Conservation (phyloP, 2,329 filamentous ascomycete genomes). For the Aspergillus flavus region DNA sequence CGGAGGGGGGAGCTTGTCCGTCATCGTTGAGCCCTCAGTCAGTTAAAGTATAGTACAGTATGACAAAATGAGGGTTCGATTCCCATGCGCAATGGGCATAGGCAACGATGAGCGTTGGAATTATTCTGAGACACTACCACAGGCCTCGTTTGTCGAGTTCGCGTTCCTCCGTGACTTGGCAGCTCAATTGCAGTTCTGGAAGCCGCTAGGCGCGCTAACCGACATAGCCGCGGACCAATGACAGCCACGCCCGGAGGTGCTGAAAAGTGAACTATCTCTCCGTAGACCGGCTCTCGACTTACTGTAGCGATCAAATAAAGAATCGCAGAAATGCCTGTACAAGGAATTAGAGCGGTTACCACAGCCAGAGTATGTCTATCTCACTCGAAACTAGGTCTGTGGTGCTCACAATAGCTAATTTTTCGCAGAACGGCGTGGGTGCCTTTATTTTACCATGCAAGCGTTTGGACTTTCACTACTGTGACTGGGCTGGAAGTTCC, state of each 20-base stretch:
- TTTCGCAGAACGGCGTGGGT: slow-evolving; percentile 83
- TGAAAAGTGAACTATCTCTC: slow-evolving; percentile 28
- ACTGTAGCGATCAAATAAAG: slow-evolving; percentile 11
- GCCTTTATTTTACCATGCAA: slow-evolving; percentile 98
- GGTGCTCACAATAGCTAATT: slow-evolving; percentile 6
- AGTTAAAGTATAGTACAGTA: background rate
- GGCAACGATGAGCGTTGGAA: background rate
- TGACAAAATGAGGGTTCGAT: background rate
- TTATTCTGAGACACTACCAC: background rate
- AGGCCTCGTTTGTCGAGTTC: slow-evolving; percentile 20
- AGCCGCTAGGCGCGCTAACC: slow-evolving; percentile 27
- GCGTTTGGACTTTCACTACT: slow-evolving; percentile 94
- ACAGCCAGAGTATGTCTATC: slow-evolving; percentile 55
- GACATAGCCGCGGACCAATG: slow-evolving; percentile 31
- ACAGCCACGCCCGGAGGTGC: slow-evolving; percentile 18
- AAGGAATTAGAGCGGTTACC: slow-evolving; percentile 56
- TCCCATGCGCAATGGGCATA: background rate
- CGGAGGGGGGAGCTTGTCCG: slow-evolving; percentile 92
- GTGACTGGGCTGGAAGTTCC: slow-evolving; percentile 92
- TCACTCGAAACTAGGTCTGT: background rate
- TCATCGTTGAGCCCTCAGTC: slow-evolving; percentile 64
- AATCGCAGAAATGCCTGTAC: slow-evolving; percentile 45
- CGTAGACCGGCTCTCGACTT: background rate
- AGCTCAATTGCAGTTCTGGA: slow-evolving; percentile 12
- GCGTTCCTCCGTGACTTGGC: slow-evolving; percentile 19